Base-by-base conservation (phyloP, 2,329 filamentous ascomycete genomes). In the Fusarium secorum region DNA sequence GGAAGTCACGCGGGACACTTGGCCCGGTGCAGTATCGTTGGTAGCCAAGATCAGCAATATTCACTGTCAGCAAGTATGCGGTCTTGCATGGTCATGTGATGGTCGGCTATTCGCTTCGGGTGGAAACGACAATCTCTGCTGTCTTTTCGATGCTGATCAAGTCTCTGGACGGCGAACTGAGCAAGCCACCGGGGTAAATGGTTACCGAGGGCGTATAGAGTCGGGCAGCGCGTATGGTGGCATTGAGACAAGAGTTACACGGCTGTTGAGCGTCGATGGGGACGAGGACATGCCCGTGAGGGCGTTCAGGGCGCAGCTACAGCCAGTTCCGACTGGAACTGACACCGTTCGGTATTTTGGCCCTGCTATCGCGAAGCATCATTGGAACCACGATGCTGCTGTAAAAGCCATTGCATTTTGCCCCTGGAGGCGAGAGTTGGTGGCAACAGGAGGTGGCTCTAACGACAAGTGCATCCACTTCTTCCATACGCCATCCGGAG, bases 321-420 rank as follows among this genome's bases (percentile, higher is more conserved):
- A 73, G 30, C 70, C 78, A 10, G 66, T 79, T 26, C 76, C 76
- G 45, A 75, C 71, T 17, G 66, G 78, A 20, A 70, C 72, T 11
- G 81, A 79, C 17, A 79, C 76, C 35, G 82, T 86, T 26, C 82
- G 85, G 22, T 81, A 84, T 28, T 80, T 93, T 30, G 82, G 82
- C 4, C 76, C 81, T 10, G 88, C 88, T 11, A 82, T 85, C 33
- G 89, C 92, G 75, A 91, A 87, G 74, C 90, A 97, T 78, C 87
- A 87, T 35, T 96, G 94, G 88, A 80, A 85, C 15, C 94, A 99
- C 78, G 89, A 89, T 30, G 95, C 95, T 1, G 96, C 96, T 5
- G 93, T 98, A 72, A 99, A 99, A 81, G 96, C 96, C 35, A 96
- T 98, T 74, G 94, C 96, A 4, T 98, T 98, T 81, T 97, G 95